phyloP scores from a whole-genome alignment of 2,329 filamentous ascomycete genomes.

The Zymoseptoria tritici region DNA sequence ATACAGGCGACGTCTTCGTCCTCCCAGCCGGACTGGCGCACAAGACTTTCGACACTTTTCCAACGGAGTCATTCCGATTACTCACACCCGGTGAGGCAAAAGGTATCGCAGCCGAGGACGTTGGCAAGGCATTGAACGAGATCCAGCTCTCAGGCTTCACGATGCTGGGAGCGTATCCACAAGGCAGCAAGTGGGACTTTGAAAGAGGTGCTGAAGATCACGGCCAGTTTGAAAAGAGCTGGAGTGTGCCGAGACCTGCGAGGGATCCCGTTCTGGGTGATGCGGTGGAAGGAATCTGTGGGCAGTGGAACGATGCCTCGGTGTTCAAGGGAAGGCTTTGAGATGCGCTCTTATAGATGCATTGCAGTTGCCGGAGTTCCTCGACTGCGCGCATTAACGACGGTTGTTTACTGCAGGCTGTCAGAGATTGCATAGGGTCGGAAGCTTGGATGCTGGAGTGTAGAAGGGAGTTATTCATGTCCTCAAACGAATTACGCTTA shows the following conservation, averaged over 20 bases:
- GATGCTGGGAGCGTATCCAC: constrained; percentile 53
- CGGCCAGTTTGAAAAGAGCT: constrained; percentile 37
- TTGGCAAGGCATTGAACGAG: constrained; percentile 29
- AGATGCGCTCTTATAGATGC: neutral
- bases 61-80: constrained; percentile 33
- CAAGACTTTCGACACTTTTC: constrained; percentile 44
- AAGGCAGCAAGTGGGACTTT: constrained; percentile 46
- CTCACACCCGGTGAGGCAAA: constrained; percentile 40
- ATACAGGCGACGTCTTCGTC: constrained; percentile 51
- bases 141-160: constrained; percentile 41
- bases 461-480: too few relatives aligned
- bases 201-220: constrained; percentile 39
- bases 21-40: constrained; percentile 51
- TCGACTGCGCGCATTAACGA: too few relatives aligned
- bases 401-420: too few relatives aligned
- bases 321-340: neutral
- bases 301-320: constrained; percentile 24
- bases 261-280: constrained; percentile 44
- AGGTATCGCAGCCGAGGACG: constrained; percentile 28
- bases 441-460: too few relatives aligned
- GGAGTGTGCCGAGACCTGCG: constrained; percentile 40
- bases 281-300: constrained; percentile 31
- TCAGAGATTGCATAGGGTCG: too few relatives aligned
- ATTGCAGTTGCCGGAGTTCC: neutral
- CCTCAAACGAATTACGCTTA: too few relatives aligned